Evolutionary conservation across 306 rosid genomes (phyloP), one percentile per base, ranked within the genome.

Genomic region (Lagenaria siceraria): DNA sequence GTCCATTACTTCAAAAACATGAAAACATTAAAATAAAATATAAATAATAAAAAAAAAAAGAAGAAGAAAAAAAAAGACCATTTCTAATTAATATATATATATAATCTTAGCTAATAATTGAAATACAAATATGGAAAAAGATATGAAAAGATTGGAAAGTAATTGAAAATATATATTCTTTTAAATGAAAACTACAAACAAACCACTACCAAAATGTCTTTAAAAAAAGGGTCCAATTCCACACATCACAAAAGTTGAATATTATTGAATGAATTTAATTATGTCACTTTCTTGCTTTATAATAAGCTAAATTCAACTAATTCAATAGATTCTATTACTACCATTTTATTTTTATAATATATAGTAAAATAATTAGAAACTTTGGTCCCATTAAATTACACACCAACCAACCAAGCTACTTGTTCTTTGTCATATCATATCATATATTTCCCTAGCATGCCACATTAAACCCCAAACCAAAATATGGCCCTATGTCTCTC

Each of bases 341-440:
- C 3, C 4, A 15, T 10, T 38, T 22, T 5, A 17, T 17, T 40
- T 10, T 17, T 63, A 7, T 18, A 35, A 66, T 68, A n/a, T 68
- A 68, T 29, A 22, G 72, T 58, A 25, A 58, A 22, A 19, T 14
- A 77, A 38, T 42, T 68, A 24, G 69, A 19, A 59, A n/a, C 42
- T 48, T 49, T 46, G 74, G 83, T 81, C 61, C 79, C 72, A 29
- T 10, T 35, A 68, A 68, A 70, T 43, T 43, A 70, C 56, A 43
- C 75, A 43, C 31, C 74, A 69, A 43, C 75, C 54, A 68, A 68
- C 58, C 38, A 43, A 70, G 58, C 58, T 70, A 46, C 58, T 70
- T 70, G 14, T 46, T 70, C 12, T 70, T 24, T 25, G 74, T 40
- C 72, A 27, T 54, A 56, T 40, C 72, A 27, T 54, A 56, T 46